Evolutionary conservation across 1,284 basidiomycete species (phyloP).

Genomic region (Coniferiporia weirii): DNA sequence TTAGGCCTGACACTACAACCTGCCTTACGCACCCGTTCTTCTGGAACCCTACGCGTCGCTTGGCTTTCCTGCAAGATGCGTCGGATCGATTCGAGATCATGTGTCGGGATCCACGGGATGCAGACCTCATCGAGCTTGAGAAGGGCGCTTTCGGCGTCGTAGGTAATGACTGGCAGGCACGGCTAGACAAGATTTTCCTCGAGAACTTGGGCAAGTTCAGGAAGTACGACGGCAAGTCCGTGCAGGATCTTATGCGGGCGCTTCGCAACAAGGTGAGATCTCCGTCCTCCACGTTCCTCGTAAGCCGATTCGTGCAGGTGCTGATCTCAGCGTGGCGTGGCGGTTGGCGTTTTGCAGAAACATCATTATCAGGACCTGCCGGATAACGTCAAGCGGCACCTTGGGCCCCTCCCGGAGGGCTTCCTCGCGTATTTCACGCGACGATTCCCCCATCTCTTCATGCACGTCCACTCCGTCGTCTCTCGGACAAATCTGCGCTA

Average conservation of each 20-base stretch:
- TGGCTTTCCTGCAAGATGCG: conserved; percentile 93
- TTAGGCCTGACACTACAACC: conserved; percentile 81
- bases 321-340: too few species aligned
- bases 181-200: conserved; percentile 85
- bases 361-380: conserved; percentile 97
- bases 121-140: conserved; percentile 75
- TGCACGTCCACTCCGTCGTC: conserved; percentile 87
- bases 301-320: too few species aligned
- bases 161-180: conserved; percentile 83
- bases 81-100: conserved; percentile 98
- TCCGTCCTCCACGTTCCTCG: conserved; percentile 29
- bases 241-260: conserved; percentile 90
- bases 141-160: conserved; percentile 62
- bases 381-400: conserved; percentile 79
- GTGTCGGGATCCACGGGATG: conserved; percentile 85
- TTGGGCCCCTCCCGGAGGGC: conserved; percentile 88
- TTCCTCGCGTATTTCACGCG: conserved; percentile 91
- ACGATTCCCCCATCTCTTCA: conserved; percentile 86
- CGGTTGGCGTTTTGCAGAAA: conserved; percentile 81
- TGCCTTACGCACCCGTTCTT: conserved; percentile 94
- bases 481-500: conserved; percentile 56
- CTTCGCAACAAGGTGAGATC: conserved; percentile 83
- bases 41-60: conserved; percentile 83
- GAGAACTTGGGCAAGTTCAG: conserved; percentile 95
- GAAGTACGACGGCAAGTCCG: conserved; percentile 88